A percentile compares a stretch with the other conserved stretches of the same genome.
Conservation (phyloP, 768 basidiomycete species). For the Hypholoma sublateritium region DNA sequence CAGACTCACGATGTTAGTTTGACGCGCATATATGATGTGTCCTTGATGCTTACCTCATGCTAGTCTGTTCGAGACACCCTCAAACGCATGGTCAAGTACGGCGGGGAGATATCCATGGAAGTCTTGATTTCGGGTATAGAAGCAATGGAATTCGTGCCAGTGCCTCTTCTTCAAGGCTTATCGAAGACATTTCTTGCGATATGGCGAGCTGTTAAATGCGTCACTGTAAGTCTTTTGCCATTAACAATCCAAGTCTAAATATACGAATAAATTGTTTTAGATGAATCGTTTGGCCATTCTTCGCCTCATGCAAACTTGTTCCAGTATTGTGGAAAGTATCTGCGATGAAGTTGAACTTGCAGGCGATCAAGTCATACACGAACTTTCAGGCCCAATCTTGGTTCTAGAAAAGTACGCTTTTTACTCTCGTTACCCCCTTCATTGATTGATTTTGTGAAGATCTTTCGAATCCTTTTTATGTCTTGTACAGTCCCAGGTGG, state of each 20-base stretch:
- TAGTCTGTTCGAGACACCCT: slow-evolving; percentile 30
- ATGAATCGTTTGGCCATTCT: slow-evolving; percentile 61
- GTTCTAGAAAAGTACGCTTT: slow-evolving; percentile 41
- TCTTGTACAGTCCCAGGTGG: slow-evolving; percentile 41
- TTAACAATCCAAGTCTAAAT: not conserved
- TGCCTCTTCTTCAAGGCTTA: slow-evolving; percentile 49
- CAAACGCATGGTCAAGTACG: slow-evolving; percentile 31
- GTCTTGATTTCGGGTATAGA: slow-evolving; percentile 33
- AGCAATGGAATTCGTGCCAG: slow-evolving; percentile 44
- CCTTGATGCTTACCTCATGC: not conserved
- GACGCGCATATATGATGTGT: not conserved
- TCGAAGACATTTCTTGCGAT: slow-evolving; percentile 48
- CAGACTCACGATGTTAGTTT: slow-evolving; percentile 30
- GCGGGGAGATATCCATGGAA: slow-evolving; percentile 35
- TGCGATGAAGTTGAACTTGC: slow-evolving; percentile 51
- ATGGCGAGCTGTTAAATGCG: slow-evolving; percentile 56
- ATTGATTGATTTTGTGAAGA: slow-evolving; percentile 4
- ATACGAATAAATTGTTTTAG: slow-evolving; percentile 28
- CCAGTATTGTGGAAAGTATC: slow-evolving; percentile 55
- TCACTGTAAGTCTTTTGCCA: slow-evolving; percentile 46
- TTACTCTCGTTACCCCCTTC: not conserved
- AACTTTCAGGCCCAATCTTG: slow-evolving; percentile 45
- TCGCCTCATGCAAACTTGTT: slow-evolving; percentile 61
- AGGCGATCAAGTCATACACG: slow-evolving; percentile 39
- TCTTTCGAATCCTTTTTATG: slow-evolving; percentile 29